phyloP scores from a whole-genome alignment of 2,329 filamentous ascomycete species.

The Fusarium hainanense region DNA sequence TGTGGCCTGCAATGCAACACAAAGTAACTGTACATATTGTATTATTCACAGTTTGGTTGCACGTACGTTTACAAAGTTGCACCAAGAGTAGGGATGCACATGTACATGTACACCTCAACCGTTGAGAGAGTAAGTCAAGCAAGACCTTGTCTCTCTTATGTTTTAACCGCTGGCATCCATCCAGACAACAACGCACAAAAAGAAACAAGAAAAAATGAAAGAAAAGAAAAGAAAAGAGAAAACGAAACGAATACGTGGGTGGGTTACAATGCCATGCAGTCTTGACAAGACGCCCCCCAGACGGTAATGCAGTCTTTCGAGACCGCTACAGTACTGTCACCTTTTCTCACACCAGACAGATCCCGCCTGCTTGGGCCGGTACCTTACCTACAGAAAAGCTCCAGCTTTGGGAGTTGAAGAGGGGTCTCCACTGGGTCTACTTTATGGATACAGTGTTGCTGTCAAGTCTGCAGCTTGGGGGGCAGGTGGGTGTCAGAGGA shows the following conservation, averaged over 20 bases:
- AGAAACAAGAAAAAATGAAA: background rate
- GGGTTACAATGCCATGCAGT: constrained; percentile 11
- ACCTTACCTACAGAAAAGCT: constrained; percentile 43
- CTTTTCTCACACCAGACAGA: constrained; percentile 35
- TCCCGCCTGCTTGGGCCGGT: constrained; percentile 46
- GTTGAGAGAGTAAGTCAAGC: background rate
- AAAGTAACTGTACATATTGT: constrained; percentile 11
- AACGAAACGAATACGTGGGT: constrained; percentile 30
- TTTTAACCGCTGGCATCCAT: constrained; percentile 13
- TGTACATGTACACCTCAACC: background rate
- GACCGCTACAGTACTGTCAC: constrained; percentile 19
- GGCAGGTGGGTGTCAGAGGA: too few relatives aligned
- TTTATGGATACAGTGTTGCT: constrained; percentile 17
- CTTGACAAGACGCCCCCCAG: constrained; percentile 6
- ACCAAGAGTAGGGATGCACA: background rate
- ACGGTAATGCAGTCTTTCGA: constrained; percentile 21
- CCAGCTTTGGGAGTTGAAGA: background rate
- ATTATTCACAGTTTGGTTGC: background rate
- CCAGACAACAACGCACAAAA: constrained; percentile 10
- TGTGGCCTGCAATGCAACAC: constrained; percentile 34
- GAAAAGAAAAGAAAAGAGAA: background rate
- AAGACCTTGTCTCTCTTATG: constrained; percentile 9
- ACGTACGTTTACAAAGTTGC: background rate
- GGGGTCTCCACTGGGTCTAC: constrained; percentile 16
- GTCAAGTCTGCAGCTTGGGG: constrained; percentile 34